Evolutionary conservation across 805 yeast genomes (phyloP), one percentile per base, ranked within the genome.

Genomic region (Starmerella sp.): DNA sequence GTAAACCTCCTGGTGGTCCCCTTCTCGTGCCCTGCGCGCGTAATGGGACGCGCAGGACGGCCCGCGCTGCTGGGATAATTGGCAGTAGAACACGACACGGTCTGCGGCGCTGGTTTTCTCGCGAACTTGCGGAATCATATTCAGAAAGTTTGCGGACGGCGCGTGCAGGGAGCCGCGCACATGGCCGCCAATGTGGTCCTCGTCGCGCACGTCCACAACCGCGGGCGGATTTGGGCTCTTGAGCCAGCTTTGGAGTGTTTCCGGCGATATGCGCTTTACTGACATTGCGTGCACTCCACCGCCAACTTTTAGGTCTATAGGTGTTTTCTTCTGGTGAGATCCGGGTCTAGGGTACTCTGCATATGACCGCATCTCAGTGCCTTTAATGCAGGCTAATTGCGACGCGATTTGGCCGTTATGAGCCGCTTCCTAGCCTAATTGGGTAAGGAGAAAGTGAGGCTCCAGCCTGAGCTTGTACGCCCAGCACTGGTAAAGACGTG

Each of bases 41-140:
- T 11, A 56, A 29, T 51, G 41, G 69, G 82, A 70, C 0, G 97
- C 89, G 4, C 96, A 78, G 4, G 86, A 73, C 0, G 97, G 97
- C 0, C 97, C 97, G 52, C 98, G 73, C 57, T 84, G 95, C 68
- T 93, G 97, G 3, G 95, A 83, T 34, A 86, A 74, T 32, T 90
- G 89, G 68, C 98, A 91, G 67, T 93, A 96, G 71, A 91, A 93
- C 0, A 93, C 84, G 0, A 88, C 78, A 53, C 77, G 80, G 44
- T 74, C 71, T 6, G 62, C 55, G n/a, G 64, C 66, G 10, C 68
- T 65, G 36, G 76, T 65, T 43, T 69, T 60, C n/a, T 65, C 61
- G 22, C 70, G 62, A 41, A 77, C 72, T 6, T 70, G 72, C 2
- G 73, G 73, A 32, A 75, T 62, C 22, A 68, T 70, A 46, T 66